Base-by-base conservation (phyloP, 805 yeast genomes). In the Monosporozyma solicola region DNA sequence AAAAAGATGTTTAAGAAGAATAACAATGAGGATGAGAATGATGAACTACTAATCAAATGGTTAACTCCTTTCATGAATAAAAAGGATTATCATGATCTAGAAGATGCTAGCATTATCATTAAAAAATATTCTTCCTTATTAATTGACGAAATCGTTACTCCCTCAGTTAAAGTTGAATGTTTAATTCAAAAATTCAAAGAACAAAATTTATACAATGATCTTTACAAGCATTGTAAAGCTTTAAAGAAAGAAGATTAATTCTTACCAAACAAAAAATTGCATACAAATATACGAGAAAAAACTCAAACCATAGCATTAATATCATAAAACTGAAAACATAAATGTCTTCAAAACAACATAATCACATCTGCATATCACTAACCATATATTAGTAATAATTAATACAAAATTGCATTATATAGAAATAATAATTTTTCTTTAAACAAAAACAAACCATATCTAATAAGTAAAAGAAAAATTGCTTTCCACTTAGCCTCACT, bases 1-100 rank as follows among this genome's bases (percentile, higher is more conserved):
- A 76, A 95, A 60, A 75, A 77, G 58, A 85, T 89, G 13, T n/a
- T 32, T 9, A 37, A 35, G 5, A 11, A n/a, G 20, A 51, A 54
- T 22, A 41, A 32, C 48, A 69, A 77, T 49, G 31, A 49, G 25
- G 71, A 59, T 20, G 3, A 55, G 67, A 58, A 61, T 51, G 55
- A 53, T 41, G 57, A 62, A 2, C 57, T 59, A 20, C 20, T 39
- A 22, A 39, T 39, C 2, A 8, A 20, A 16, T 39, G 43, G 43
- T 20, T 39, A 16, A 16, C 25, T 20, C 43, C 43, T 16, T 39
- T 39, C 25, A 20, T 39, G 25, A 39, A 39, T 8, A 39, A 16
- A 20, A 49, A 54, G 31, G 64, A 60, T 45, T 62, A 62, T 48
- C 62, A 66, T 48, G 66, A 46, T 32, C 20, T 35, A 16, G 57